Evolutionary conservation across 2,329 filamentous ascomycete species (phyloP), one percentile per base, ranked within the genome.

Genomic region (Graphium sp.): DNA sequence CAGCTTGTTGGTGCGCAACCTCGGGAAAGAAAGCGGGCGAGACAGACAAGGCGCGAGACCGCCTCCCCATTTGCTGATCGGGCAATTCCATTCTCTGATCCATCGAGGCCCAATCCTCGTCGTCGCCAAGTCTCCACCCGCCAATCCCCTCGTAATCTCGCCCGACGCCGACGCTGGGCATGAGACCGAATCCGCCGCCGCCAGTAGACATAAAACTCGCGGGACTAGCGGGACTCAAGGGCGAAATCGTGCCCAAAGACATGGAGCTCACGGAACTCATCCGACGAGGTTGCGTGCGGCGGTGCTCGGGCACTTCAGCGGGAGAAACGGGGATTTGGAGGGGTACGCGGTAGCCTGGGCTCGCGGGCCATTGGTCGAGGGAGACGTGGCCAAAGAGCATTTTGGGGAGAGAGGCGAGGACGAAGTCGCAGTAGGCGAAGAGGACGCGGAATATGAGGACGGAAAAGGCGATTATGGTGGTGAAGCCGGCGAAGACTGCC

Each of bases 381-480:
- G 40, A 40, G 28, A 46, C 45, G 33, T 51, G 47, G 34, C 55
- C 52, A 30, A 55, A 50, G 17, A 77, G 46, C 35, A 66, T 64
- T 29, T 65, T 63, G 5, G 64, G 61, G 2, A 76, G 42, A 4
- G 75, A 53, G 6, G 66, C 66, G 13, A 69, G 46, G 24, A 57
- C 62, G 29, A 79, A 55, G 41, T 78, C 71, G 34, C 75, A 49
- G 42, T 77, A 78, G 32, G 77, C 62, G 29, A 75, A 43, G 25
- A 64, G 52, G 15, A 74, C 62, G 15, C 73, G 62, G 35, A 74
- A 49, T 41, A 68, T 59, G 27, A 80, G 60, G 20, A 75, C 56
- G 21, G 63, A 55, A 37, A 74, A 66, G 22, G 74, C 70, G 26
- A 77, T 39, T 5, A 58, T 60, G 31, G 73, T 71, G 18, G 74